These are phyloP conservation scores for Ogataea nonfermentans DNA, from an alignment of 805 yeast genomes.

Conservation along the genomic window DNA sequence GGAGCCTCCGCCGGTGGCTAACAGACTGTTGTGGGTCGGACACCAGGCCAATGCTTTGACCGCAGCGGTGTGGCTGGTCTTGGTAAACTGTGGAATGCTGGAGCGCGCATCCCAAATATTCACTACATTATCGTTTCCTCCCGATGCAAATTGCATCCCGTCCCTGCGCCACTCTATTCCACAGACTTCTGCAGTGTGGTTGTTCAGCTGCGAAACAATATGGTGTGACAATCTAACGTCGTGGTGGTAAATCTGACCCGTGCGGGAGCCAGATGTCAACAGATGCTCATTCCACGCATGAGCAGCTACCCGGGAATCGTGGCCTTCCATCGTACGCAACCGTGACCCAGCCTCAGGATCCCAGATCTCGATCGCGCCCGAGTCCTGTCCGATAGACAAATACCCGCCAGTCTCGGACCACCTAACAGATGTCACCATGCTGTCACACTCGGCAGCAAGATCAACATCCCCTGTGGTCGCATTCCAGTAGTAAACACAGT, in stretches of 20 bases:
- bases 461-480: slow-evolving; percentile 80
- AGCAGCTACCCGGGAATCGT: slow-evolving; percentile 75
- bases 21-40: slow-evolving; percentile 74
- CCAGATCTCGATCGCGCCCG: slow-evolving; percentile 90
- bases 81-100: slow-evolving; percentile 64
- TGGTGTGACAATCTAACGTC: slow-evolving; percentile 88
- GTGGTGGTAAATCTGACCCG: slow-evolving; percentile 81
- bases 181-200: slow-evolving; percentile 88
- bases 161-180: slow-evolving; percentile 85
- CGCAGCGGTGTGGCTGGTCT: slow-evolving; percentile 85
- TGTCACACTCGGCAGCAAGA: slow-evolving; percentile 54
- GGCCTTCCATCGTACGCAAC: slow-evolving; percentile 74
- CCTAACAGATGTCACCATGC: slow-evolving; percentile 63
- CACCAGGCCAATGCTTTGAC: slow-evolving; percentile 96
- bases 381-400: slow-evolving; percentile 76
- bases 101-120: slow-evolving; percentile 89
- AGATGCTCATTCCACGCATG: slow-evolving; percentile 83
- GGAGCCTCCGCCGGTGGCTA: slow-evolving; percentile 98
- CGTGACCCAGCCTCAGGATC: slow-evolving; percentile 77
- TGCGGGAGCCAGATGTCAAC: slow-evolving; percentile 81
- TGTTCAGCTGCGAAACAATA: slow-evolving; percentile 54
- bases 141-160: slow-evolving; percentile 83
- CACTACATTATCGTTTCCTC: slow-evolving; percentile 93
- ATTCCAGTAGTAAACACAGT: slow-evolving; percentile 87
- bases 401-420: slow-evolving; percentile 94